Percentiles rank a stretch among this genome's conserved stretches.
These are phyloP conservation scores for Lathyrus tuberosus DNA, from an alignment of 306 rosid genomes.

Conservation along the genomic window DNA sequence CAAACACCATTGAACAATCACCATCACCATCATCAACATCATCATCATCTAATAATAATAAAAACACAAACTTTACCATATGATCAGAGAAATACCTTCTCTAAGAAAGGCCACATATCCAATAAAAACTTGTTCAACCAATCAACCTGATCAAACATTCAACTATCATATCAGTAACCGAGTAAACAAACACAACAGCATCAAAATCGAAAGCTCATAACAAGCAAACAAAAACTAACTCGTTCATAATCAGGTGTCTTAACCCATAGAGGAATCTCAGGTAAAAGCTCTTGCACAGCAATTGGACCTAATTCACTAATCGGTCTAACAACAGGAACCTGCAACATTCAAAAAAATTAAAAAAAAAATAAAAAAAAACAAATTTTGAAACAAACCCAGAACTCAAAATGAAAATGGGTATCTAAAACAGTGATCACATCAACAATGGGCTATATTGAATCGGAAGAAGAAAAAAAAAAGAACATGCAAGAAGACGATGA, in stretches of 20 bases:
- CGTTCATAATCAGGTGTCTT: conserved; percentile 84
- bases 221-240: conserved; percentile 51
- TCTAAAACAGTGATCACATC: conserved; percentile 8
- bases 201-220: neutral
- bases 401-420: conserved; percentile 15
- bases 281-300: conserved; percentile 70
- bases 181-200: conserved; percentile 15
- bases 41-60: neutral
- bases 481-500: neutral
- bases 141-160: conserved; percentile 65
- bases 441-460: conserved; percentile 15
- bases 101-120: conserved; percentile 86
- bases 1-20: conserved; percentile 34
- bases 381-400: conserved; percentile 33
- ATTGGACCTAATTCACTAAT: conserved; percentile 70
- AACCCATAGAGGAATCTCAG: conserved; percentile 90
- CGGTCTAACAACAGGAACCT: conserved; percentile 73
- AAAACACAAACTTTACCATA: neutral
- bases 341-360: conserved; percentile 27
- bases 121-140: conserved; percentile 76
- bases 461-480: neutral
- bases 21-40: neutral
- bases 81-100: conserved; percentile 55
- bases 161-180: conserved; percentile 31
- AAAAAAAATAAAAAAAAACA: conserved; percentile 2